phyloP scores from a whole-genome alignment of 2,329 filamentous ascomycete species.

The Endoconidiophora polonica region DNA sequence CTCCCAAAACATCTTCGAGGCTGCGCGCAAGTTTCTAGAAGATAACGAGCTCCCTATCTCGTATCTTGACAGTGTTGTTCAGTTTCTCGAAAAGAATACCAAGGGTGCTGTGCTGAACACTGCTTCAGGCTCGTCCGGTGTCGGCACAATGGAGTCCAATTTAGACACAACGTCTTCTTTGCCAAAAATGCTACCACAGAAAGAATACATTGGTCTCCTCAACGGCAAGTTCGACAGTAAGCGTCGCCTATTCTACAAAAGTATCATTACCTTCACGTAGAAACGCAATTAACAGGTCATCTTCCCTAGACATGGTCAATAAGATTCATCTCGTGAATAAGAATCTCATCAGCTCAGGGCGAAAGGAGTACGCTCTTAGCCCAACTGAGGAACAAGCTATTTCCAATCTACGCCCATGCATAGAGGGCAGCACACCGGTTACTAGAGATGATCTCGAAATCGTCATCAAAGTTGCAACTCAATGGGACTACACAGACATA shows the following conservation, averaged over 20 bases:
- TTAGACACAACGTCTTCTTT: slow-evolving; percentile 43
- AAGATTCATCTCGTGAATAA: slow-evolving; percentile 64
- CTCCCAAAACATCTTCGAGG: slow-evolving; percentile 81
- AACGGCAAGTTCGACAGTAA: slow-evolving; percentile 47
- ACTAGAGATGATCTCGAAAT: slow-evolving; percentile 39
- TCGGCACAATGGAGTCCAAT: slow-evolving; percentile 62
- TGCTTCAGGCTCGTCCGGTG: slow-evolving; percentile 19
- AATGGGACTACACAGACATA: slow-evolving; percentile 67
- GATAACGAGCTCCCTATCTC: slow-evolving; percentile 75
- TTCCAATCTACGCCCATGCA: slow-evolving; percentile 39
- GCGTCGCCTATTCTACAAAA: slow-evolving; percentile 12
- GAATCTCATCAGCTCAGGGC: slow-evolving; percentile 50
- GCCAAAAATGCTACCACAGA: slow-evolving; percentile 53
- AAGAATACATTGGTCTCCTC: slow-evolving; percentile 54
- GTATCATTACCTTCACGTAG: background rate
- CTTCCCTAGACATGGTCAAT: slow-evolving; percentile 46
- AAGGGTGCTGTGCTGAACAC: slow-evolving; percentile 70
- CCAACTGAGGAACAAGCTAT: slow-evolving; percentile 52
- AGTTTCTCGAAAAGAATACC: slow-evolving; percentile 83
- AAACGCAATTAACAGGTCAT: slow-evolving; percentile 16
- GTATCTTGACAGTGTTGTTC: slow-evolving; percentile 81
- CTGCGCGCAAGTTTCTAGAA: slow-evolving; percentile 76
- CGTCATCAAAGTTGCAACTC: slow-evolving; percentile 53
- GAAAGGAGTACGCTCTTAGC: slow-evolving; percentile 59
- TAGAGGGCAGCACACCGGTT: slow-evolving; percentile 41